A percentile compares a stretch with the other conserved stretches of the same genome.
These are phyloP conservation scores for Bullera alba DNA, from an alignment of 768 basidiomycete genomes.

Conservation along the genomic window DNA sequence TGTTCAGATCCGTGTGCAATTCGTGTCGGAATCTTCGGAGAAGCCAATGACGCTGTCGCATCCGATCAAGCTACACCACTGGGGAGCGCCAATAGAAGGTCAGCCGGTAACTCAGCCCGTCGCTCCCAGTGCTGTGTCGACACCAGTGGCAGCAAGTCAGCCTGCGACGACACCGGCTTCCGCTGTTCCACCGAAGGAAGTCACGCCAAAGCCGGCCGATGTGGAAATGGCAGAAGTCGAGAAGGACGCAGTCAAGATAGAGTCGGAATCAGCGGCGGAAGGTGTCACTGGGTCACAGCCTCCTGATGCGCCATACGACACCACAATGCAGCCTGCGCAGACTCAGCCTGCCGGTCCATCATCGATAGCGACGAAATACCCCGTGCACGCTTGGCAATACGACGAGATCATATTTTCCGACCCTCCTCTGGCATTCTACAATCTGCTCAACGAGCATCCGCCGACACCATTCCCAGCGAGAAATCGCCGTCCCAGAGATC, in stretches of 20 bases:
- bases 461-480: conserved; percentile 65
- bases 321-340: not conserved
- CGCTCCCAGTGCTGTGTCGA: not conserved
- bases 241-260: not conserved
- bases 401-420: conserved; percentile 96
- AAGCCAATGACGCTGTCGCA: conserved; percentile 83
- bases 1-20: conserved; percentile 82
- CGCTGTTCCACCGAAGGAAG: not conserved
- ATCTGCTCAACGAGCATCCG: conserved; percentile 68
- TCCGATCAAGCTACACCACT: conserved; percentile 76
- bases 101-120: not conserved
- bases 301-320: not conserved
- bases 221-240: not conserved
- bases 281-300: not conserved
- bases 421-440: conserved; percentile 79
- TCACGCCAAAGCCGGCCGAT: not conserved
- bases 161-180: not conserved
- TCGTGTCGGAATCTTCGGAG: conserved; percentile 81
- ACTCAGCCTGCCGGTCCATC: not conserved
- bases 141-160: not conserved
- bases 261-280: not conserved
- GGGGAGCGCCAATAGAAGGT: conserved; percentile 34
- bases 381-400: conserved; percentile 95
- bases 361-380: conserved; percentile 26
- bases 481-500: conserved; percentile 29